phyloP scores from a whole-genome alignment of 345 rosid species.

The Sapria himalayana region DNA sequence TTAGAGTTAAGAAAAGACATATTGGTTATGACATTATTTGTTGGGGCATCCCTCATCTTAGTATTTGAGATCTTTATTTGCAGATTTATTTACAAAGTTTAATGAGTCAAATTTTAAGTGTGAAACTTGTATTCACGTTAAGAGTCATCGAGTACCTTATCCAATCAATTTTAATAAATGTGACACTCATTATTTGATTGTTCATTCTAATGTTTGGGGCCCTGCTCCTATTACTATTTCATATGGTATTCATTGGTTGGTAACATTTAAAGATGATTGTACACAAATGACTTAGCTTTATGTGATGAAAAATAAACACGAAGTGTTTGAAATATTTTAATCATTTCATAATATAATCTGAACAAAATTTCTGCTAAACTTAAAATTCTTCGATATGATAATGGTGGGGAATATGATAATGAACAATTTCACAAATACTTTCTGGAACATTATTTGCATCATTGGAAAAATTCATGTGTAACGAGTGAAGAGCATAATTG shows the following conservation, averaged over 20 bases:
- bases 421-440: not conserved
- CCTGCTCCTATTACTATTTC: not conserved
- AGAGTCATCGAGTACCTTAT: constrained; percentile 2
- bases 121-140: not conserved
- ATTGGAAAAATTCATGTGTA: not conserved
- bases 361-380: not conserved
- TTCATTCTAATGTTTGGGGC: constrained; percentile 5
- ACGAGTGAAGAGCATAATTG: not conserved
- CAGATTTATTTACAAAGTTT: not conserved
- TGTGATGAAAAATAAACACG: constrained; percentile 1
- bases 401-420: not conserved
- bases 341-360: not conserved
- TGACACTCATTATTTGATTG: not conserved
- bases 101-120: not conserved
- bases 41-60: not conserved
- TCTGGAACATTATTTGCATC: not conserved
- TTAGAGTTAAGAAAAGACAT: not conserved
- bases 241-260: not conserved
- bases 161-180: not conserved
- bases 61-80: constrained; percentile 4
- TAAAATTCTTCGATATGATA: not conserved
- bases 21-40: constrained; percentile 3
- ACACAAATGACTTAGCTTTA: constrained; percentile 1
- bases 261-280: constrained; percentile 5
- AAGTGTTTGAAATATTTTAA: not conserved